A percentile compares a stretch with the other conserved stretches of the same genome.
Conservation (phyloP, 2,329 filamentous ascomycete genomes). For the Claviceps humidiphila region DNA sequence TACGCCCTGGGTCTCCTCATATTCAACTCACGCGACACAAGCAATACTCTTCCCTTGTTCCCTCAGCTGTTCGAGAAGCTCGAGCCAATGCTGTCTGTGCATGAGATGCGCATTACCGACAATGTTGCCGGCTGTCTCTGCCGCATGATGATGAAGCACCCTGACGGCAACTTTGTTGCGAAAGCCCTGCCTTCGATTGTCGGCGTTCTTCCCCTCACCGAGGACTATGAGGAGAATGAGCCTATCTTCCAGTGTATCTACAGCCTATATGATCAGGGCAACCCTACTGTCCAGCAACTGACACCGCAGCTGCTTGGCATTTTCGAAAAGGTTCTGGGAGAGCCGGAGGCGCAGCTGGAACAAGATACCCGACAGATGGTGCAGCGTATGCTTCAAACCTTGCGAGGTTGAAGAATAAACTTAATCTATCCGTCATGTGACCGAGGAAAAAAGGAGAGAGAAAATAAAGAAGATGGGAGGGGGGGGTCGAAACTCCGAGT, state of each 20-base stretch:
- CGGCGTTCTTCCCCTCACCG: conserved; percentile 69
- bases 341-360: conserved; percentile 64
- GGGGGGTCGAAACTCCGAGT: background rate
- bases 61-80: conserved; percentile 70
- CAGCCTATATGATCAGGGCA: conserved; percentile 62
- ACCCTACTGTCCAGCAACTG: conserved; percentile 55
- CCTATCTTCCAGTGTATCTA: conserved; percentile 85
- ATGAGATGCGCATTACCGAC: conserved; percentile 73
- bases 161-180: conserved; percentile 65
- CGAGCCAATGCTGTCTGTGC: conserved; percentile 67
- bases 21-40: conserved; percentile 61
- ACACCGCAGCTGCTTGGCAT: conserved; percentile 57
- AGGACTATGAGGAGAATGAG: conserved; percentile 94
- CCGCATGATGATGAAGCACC: conserved; percentile 83
- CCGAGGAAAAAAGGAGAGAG: background rate
- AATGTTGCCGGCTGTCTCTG: conserved; percentile 86
- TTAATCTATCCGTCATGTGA: background rate
- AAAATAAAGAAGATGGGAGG: background rate
- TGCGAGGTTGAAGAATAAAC: conserved; percentile 11
- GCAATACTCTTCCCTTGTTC: conserved; percentile 61
- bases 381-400: conserved; percentile 44
- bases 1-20: conserved; percentile 82
- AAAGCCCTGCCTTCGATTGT: conserved; percentile 75
- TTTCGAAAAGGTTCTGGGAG: conserved; percentile 58
- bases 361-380: conserved; percentile 55